Evolutionary conservation across 768 basidiomycete species (phyloP).

Genomic region (Lentinula edodes): DNA sequence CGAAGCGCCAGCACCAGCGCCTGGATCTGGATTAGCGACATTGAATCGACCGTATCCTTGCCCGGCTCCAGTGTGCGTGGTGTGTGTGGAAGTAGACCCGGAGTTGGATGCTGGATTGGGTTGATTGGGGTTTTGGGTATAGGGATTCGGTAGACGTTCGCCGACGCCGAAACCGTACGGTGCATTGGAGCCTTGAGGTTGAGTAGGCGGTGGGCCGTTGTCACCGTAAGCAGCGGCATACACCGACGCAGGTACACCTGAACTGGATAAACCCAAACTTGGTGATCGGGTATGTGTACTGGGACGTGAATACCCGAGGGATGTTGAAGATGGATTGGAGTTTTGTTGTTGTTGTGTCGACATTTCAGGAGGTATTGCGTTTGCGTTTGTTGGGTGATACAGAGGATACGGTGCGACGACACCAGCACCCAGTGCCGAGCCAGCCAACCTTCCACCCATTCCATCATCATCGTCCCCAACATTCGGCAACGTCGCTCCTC

Average conservation of each 20-base stretch:
- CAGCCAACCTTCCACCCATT: slow-evolving; percentile 3
- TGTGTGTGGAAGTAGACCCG: background rate
- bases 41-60: background rate
- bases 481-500: background rate
- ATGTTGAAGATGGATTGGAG: background rate
- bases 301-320: background rate
- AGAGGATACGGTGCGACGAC: slow-evolving; percentile 3
- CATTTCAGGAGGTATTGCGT: background rate
- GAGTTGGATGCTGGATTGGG: background rate
- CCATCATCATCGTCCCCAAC: background rate
- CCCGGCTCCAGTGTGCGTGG: background rate
- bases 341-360: background rate
- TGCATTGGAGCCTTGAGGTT: background rate
- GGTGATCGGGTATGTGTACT: background rate
- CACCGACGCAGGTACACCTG: background rate
- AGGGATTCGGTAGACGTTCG: background rate
- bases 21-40: background rate
- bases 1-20: background rate
- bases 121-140: background rate
- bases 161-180: background rate
- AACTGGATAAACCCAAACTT: background rate
- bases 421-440: background rate
- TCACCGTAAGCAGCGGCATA: background rate
- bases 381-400: background rate
- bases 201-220: background rate